phyloP scores from a whole-genome alignment of 2,329 filamentous ascomycete species.

The Fusarium staphyleae region DNA sequence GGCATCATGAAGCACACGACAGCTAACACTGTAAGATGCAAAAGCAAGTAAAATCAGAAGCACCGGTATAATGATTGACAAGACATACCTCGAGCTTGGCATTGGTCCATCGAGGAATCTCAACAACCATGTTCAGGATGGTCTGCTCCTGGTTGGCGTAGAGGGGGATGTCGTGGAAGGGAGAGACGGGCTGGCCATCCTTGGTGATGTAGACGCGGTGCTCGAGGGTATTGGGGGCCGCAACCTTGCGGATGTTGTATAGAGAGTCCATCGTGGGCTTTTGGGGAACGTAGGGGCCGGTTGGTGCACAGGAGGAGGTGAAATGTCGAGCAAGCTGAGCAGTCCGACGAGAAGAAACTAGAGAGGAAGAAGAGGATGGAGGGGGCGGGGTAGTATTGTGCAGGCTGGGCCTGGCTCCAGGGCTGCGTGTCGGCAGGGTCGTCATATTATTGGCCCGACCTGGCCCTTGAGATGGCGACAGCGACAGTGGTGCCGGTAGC shows the following conservation, averaged over 20 bases:
- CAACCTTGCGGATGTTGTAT: slow-evolving; percentile 87
- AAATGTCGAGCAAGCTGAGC: slow-evolving; percentile 64
- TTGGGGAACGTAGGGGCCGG: slow-evolving; percentile 20
- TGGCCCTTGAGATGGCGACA: slow-evolving; percentile 29
- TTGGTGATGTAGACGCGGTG: slow-evolving; percentile 98
- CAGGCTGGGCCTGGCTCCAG: slow-evolving; percentile 34
- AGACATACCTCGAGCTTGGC: slow-evolving; percentile 92
- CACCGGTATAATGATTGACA: not conserved
- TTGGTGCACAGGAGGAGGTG: slow-evolving; percentile 45
- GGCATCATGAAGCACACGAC: slow-evolving; percentile 27
- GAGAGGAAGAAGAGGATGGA: slow-evolving; percentile 46
- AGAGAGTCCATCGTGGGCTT: slow-evolving; percentile 61
- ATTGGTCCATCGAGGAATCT: slow-evolving; percentile 99
- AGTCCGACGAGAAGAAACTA: slow-evolving; percentile 59
- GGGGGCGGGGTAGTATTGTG: slow-evolving; percentile 49
- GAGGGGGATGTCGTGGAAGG: slow-evolving; percentile 98
- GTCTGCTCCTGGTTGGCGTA: slow-evolving; percentile 97
- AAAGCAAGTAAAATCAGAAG: not conserved
- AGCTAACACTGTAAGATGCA: slow-evolving; percentile 4
- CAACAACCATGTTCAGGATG: slow-evolving; percentile 98
- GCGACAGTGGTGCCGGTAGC: slow-evolving; percentile 15
- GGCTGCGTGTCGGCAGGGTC: slow-evolving; percentile 35
- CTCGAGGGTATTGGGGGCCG: slow-evolving; percentile 89
- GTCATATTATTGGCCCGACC: slow-evolving; percentile 39
- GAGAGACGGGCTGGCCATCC: slow-evolving; percentile 91